Conservation (phyloP, 2,329 filamentous ascomycete genomes). For the Fusarium zealandicum region DNA sequence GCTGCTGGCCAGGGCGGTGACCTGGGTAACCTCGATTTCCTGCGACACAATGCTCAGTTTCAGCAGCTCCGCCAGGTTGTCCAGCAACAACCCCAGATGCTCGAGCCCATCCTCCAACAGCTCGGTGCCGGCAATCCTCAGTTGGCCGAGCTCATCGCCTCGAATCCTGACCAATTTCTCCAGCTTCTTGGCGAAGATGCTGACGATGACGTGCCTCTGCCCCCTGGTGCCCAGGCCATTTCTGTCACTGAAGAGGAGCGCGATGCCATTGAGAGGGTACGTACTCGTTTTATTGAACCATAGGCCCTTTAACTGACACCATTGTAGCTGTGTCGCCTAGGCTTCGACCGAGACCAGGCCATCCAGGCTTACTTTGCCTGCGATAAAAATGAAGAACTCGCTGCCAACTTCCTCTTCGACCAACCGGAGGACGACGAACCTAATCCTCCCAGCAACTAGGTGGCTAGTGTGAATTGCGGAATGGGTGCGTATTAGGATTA, state of each 20-base stretch:
- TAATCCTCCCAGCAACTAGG: conserved; percentile 52
- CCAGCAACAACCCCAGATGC: conserved; percentile 97
- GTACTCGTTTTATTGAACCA: conserved; percentile 45
- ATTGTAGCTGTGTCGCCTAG: conserved; percentile 82
- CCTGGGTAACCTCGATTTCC: conserved; percentile 85
- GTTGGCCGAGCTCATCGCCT: conserved; percentile 88
- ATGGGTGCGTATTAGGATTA: conserved; percentile 38
- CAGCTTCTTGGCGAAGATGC: conserved; percentile 87
- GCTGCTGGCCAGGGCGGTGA: conserved; percentile 61
- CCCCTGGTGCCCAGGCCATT: conserved; percentile 88
- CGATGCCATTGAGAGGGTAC: conserved; percentile 93
- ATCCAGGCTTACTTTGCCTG: conserved; percentile 99
- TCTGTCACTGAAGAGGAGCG: conserved; percentile 94
- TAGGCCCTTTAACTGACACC: conserved; percentile 5
- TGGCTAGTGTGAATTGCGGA: conserved; percentile 34
- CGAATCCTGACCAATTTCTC: conserved; percentile 93
- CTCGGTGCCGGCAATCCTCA: conserved; percentile 94
- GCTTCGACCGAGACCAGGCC: conserved; percentile 90
- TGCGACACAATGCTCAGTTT: conserved; percentile 95
- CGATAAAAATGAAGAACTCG: conserved; percentile 98
- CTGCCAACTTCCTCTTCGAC: conserved; percentile 97
- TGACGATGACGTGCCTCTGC: conserved; percentile 83
- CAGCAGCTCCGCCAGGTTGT: conserved; percentile 97
- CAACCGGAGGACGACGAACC: conserved; percentile 86
- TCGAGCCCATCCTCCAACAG: conserved; percentile 96